Evolutionary conservation across 805 yeast species (phyloP), one percentile per base, ranked within the genome.

Genomic region (Kodamaea sagamina): DNA sequence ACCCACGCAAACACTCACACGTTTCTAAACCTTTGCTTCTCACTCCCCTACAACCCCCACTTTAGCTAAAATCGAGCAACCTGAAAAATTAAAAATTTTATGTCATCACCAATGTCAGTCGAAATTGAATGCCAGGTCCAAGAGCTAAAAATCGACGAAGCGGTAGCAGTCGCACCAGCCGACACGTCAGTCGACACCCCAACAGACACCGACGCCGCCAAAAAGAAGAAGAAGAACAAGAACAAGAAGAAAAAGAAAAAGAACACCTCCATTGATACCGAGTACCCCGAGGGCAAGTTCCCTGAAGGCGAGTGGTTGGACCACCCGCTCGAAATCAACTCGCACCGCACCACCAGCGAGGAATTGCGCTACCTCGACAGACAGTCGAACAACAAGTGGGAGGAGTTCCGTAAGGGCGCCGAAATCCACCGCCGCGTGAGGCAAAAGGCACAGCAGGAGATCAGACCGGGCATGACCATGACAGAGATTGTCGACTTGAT

Each of bases 351-450:
- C 18, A 89, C 97, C 0, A 82, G 82, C 51, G 97, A 88, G 58
- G 99, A 93, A 60, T 78, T 82, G 62, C 74, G 97, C 51, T 84
- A 87, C 53, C 64, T 82, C 53, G 93, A 86, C 53, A 76, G 87
- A 46, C 80, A 78, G 53, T 75, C 73, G 53, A 71, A 74, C 51
- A 74, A 74, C 44, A 75, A 72, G 42, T 87, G 95, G 86, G 84
- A 89, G 50, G 97, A 90, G 48, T 82, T 89, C 67, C 81, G 99
- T 58, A 89, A 89, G 59, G 99, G 90, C 43, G 97, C 98, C 2
- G 99, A 93, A 62, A 84, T 90, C 41, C 99, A 93, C 62, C 79
- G 98, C 51, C 77, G 96, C 55, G 97, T 87, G 8, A 79, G 99
- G 55, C 80, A 80, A 49, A 81, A 86, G 60, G 86, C 95, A 1